Percentiles rank a stretch among this genome's conserved stretches.
These are phyloP conservation scores for Mrakia gelida DNA, from an alignment of 768 basidiomycete genomes.

Conservation along the genomic window DNA sequence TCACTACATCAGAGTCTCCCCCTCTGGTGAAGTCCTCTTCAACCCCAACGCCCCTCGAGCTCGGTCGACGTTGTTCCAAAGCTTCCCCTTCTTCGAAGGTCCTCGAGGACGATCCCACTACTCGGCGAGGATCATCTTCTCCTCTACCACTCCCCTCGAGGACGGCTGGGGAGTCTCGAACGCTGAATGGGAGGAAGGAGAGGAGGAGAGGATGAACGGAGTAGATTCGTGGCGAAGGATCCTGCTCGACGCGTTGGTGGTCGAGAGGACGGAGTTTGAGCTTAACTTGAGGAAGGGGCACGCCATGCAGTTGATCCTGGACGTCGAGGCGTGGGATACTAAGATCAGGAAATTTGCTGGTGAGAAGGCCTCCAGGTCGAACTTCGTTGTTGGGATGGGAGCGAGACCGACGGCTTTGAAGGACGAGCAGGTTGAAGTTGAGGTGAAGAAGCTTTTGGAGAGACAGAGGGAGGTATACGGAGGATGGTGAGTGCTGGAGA, in stretches of 20 bases:
- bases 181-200: not conserved
- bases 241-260: not conserved
- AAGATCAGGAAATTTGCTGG: not conserved
- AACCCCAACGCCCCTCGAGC: not conserved
- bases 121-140: not conserved
- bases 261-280: not conserved
- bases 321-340: not conserved
- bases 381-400: not conserved
- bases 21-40: too few relatives aligned
- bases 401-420: not conserved
- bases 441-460: not conserved
- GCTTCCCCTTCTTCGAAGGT: not conserved
- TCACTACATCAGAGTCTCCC: not conserved
- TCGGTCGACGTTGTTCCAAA: not conserved
- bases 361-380: not conserved
- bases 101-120: not conserved
- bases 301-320: not conserved
- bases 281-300: not conserved
- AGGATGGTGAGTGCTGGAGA: too few relatives aligned
- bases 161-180: not conserved
- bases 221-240: not conserved
- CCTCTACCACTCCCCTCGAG: not conserved
- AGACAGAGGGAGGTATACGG: not conserved
- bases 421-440: not conserved
- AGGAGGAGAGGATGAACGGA: not conserved